Evolutionary conservation across 805 yeast genomes (phyloP).

Genomic region (Saturnispora kantuleensis): DNA sequence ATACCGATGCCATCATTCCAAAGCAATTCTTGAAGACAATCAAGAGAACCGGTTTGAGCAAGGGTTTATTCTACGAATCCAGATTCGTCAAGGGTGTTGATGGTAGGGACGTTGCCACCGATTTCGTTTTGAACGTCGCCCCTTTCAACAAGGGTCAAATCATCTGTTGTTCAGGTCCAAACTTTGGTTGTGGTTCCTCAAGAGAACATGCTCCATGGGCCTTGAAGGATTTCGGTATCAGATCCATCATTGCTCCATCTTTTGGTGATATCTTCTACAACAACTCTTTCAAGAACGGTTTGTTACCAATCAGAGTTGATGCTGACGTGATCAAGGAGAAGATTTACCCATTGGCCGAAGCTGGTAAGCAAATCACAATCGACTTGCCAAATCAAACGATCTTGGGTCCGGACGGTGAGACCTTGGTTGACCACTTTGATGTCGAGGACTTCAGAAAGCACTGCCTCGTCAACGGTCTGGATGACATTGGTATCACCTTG

Average conservation of each 20-base stretch:
- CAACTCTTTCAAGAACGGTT: conserved; percentile 93
- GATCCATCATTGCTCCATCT: conserved; percentile 92
- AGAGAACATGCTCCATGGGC: conserved; percentile 99
- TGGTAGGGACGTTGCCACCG: conserved; percentile 76
- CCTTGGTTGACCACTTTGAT: conserved; percentile 73
- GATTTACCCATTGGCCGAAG: conserved; percentile 70
- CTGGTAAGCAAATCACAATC: conserved; percentile 61
- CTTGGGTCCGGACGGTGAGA: conserved; percentile 53
- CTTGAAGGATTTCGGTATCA: conserved; percentile 91
- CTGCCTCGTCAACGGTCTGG: conserved; percentile 89
- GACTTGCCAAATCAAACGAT: conserved; percentile 87
- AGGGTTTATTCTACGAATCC: conserved; percentile 86
- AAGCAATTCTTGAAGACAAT: conserved; percentile 96
- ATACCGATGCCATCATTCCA: conserved; percentile 98
- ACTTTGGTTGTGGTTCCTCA: conserved; percentile 98
- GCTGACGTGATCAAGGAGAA: conserved; percentile 62
- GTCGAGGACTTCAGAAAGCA: conserved; percentile 90
- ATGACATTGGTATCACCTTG: conserved; percentile 91
- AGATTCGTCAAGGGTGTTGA: conserved; percentile 61
- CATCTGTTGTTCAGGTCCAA: conserved; percentile 87
- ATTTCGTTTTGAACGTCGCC: conserved; percentile 76
- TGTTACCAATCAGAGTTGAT: conserved; percentile 86
- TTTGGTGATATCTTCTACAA: conserved; percentile 97
- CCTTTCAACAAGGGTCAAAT: conserved; percentile 78
- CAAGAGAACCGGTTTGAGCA: conserved; percentile 86